phyloP scores from a whole-genome alignment of 768 basidiomycete genomes.

The Pleurotus eryngii region DNA sequence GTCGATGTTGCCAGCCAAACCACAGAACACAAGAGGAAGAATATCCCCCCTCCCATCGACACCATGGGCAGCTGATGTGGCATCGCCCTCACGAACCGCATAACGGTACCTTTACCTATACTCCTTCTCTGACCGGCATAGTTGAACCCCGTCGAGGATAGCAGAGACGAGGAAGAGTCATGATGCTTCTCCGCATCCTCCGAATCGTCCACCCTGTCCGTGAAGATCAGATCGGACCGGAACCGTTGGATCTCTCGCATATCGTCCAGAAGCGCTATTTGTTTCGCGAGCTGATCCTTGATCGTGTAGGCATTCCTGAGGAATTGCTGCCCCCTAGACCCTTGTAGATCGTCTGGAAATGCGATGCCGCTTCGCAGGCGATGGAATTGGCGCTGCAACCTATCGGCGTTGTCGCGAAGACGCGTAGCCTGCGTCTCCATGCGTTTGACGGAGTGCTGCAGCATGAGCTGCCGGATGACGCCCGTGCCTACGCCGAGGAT shows the following conservation, averaged over 20 bases:
- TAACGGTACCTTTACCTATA: not conserved
- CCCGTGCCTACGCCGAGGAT: not conserved
- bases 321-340: not conserved
- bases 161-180: not conserved
- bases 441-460: not conserved
- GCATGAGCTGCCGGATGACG: not conserved
- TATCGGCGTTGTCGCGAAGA: not conserved
- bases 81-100: not conserved
- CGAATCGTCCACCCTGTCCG: not conserved
- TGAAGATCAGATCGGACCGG: not conserved
- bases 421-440: not conserved
- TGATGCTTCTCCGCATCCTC: not conserved
- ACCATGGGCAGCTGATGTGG: not conserved
- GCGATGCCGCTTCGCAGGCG: not conserved
- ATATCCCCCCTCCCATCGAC: not conserved
- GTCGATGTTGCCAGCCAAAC: conserved; percentile 1
- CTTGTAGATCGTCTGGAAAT: not conserved
- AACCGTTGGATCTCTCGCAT: not conserved
- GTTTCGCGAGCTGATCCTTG: not conserved
- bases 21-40: not conserved
- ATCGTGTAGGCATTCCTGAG: not conserved
- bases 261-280: not conserved
- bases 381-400: not conserved
- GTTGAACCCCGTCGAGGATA: not conserved
- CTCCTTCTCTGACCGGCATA: not conserved